These are phyloP conservation scores for Tulasnella sp. DNA, from an alignment of 768 basidiomycete species.

Conservation along the genomic window DNA sequence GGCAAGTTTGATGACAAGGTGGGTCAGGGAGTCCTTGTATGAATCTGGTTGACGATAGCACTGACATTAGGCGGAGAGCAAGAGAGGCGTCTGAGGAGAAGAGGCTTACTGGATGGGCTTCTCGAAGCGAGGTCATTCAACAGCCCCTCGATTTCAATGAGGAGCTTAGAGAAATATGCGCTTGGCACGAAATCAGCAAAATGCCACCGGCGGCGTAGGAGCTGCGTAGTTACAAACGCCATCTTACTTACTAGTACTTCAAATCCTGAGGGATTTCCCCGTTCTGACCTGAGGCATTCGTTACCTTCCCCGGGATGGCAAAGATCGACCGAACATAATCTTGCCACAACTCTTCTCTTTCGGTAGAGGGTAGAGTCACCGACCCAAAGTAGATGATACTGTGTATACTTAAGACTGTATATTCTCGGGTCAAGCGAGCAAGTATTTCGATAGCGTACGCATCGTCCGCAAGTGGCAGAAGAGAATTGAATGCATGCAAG, in stretches of 20 bases:
- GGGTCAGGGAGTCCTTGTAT: constrained; percentile 31
- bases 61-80: not conserved
- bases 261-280: constrained; percentile 34
- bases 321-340: constrained; percentile 56
- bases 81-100: not conserved
- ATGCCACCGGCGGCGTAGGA: not conserved
- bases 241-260: constrained; percentile 27
- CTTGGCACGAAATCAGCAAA: constrained; percentile 7
- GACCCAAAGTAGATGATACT: constrained; percentile 33
- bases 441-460: constrained; percentile 44
- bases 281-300: constrained; percentile 50
- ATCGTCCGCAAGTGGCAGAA: constrained; percentile 41
- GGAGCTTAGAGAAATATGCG: constrained; percentile 17
- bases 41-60: not conserved
- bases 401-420: constrained; percentile 61
- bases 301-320: constrained; percentile 62
- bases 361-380: not conserved
- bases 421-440: constrained; percentile 42
- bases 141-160: constrained; percentile 20
- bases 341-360: constrained; percentile 50
- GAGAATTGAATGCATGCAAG: constrained; percentile 44
- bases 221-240: not conserved
- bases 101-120: constrained; percentile 5
- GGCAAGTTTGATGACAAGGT: constrained; percentile 54
- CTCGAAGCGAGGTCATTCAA: constrained; percentile 23